A percentile compares a stretch with the other conserved stretches of the same genome.
Evolutionary conservation across 2,329 filamentous ascomycete species (phyloP).

Genomic region (Fusarium aywerte): DNA sequence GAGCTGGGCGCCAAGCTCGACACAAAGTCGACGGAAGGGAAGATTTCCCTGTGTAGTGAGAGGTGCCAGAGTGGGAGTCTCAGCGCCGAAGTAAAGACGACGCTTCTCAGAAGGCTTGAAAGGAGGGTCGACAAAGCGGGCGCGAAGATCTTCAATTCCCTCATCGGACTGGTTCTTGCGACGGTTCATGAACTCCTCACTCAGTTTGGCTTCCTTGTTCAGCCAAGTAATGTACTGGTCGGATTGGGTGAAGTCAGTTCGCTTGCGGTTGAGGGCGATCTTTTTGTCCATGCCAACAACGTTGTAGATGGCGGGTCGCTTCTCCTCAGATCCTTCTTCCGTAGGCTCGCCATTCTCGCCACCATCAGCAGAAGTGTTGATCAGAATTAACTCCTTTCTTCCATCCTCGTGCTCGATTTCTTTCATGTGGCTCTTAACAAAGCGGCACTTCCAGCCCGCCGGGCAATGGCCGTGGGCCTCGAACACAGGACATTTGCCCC

Average conservation of each 20-base stretch:
- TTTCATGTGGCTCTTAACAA: conserved; percentile 85
- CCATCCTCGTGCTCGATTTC: conserved; percentile 84
- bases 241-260: conserved; percentile 74
- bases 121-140: conserved; percentile 85
- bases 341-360: conserved; percentile 47
- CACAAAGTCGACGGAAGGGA: conserved; percentile 90
- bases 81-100: conserved; percentile 89
- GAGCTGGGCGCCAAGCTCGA: conserved; percentile 87
- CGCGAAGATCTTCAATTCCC: conserved; percentile 75
- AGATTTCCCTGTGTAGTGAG: conserved; percentile 97
- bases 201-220: conserved; percentile 66
- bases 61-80: conserved; percentile 93
- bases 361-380: conserved; percentile 52
- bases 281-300: conserved; percentile 76
- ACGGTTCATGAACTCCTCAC: conserved; percentile 55
- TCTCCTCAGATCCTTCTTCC: conserved; percentile 59
- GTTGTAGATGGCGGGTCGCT: conserved; percentile 78
- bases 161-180: conserved; percentile 57
- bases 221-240: conserved; percentile 84
- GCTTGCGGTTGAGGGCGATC: conserved; percentile 78
- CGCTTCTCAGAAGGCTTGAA: conserved; percentile 94
- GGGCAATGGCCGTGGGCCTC: conserved; percentile 79
- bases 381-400: conserved; percentile 80
- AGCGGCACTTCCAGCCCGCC: conserved; percentile 94
- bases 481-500: conserved; percentile 83